Base-by-base conservation (phyloP, 2,329 filamentous ascomycete genomes). In the Colletotrichum sublineola region DNA sequence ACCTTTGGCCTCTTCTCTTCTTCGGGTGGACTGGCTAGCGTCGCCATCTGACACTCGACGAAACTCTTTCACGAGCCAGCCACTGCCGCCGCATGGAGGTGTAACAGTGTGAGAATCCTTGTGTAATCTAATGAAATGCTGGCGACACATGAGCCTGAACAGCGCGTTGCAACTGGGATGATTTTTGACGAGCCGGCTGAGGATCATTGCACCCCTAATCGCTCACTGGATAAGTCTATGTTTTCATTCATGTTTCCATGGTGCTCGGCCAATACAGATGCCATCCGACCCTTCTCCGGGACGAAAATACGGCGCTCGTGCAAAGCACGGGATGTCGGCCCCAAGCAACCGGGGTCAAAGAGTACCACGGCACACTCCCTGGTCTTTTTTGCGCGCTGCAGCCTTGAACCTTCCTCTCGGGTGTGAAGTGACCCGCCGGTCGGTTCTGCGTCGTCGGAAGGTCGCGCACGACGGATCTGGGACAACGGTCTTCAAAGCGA, bases 211-310 rank as follows among this genome's bases (percentile, higher is more conserved):
- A 29, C 62, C 15, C 15, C 57, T 31, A n/a, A 29, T 12, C n/a
- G 15, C 20, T 12, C 6, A 24, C 36, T n/a, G 46, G 33, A 14
- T 60, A 36, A 48, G n/a, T 63, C 55, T 14, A 36, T 71, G 48
- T 40, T 67, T 55, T 14, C 46, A 48, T 48, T 24, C 46, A 46
- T n/a, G 31, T 40, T 56, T 48, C 9, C 58, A 40, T 42, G 14
- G 31, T 53, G 66, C 70, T 65, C 48, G 61, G 66, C 40, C 60
- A 64, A 24, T 65, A 55, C 66, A 70, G 70, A 61, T 73, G 60
- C 55, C 70, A 69, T 65, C 60, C 60, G 33, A 48, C 33, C 40
- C 36, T 44, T 42, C 42, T n/a, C 48, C 40, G 9, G 44, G 48
- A 36, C n/a, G 15, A 65, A 55, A 46, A 64, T 40, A 33, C 38